Percentiles rank a stretch among this genome's conserved stretches.
Conservation (phyloP, 768 basidiomycete genomes). For the Fomitopsis serialis region DNA sequence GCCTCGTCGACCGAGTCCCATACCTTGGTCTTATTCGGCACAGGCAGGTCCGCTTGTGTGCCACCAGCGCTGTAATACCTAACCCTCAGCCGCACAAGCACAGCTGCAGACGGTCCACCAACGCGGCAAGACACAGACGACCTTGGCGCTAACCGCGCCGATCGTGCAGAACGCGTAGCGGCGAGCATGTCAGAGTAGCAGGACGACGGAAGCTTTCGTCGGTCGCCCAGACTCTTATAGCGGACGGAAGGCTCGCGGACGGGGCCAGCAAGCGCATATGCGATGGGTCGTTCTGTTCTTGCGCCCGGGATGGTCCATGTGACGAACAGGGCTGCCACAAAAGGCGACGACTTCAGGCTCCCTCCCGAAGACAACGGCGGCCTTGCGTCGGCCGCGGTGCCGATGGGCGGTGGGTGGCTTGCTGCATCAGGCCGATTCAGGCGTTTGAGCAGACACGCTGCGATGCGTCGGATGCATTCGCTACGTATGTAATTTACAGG, state of each 20-base stretch:
- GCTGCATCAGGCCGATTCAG: too few relatives aligned
- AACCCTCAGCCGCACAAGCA: background rate
- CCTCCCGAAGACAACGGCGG: background rate
- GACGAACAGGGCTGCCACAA: background rate
- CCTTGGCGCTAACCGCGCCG: background rate
- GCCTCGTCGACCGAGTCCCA: slow-evolving; percentile 82
- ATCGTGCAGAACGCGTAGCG: background rate
- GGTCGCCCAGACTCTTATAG: too few relatives aligned
- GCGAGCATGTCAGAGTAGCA: background rate
- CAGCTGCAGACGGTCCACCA: background rate
- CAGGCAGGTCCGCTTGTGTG: slow-evolving; percentile 17
- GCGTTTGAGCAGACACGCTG: too few relatives aligned
- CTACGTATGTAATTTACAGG: too few relatives aligned
- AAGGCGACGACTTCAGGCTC: background rate
- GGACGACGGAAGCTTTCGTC: too few relatives aligned
- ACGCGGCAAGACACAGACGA: background rate
- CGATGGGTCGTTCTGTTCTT: background rate
- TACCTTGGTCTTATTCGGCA: slow-evolving; percentile 51
- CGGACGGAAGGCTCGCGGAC: too few relatives aligned
- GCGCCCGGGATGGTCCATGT: background rate
- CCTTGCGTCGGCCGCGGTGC: background rate
- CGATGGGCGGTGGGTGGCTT: background rate
- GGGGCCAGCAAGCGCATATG: background rate
- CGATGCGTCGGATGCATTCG: too few relatives aligned
- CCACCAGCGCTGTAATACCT: slow-evolving; percentile 14